Conservation (phyloP, 257 asterid genomes). For the Ophiorrhiza pumila region DNA sequence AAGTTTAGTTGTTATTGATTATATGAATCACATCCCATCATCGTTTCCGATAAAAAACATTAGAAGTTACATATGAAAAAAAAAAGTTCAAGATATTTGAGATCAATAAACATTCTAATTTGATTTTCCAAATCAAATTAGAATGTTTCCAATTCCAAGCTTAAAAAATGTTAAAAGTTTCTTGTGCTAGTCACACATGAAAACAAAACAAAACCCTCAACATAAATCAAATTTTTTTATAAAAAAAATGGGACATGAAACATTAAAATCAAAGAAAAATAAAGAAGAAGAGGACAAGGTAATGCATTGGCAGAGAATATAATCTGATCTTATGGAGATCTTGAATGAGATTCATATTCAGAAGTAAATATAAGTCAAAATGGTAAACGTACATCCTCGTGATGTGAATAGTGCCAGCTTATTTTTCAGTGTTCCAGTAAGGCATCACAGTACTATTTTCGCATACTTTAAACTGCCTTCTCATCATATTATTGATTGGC, state of each 20-base stretch:
- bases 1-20: too few species aligned
- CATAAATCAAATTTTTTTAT: not conserved
- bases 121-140: too few species aligned
- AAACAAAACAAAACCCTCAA: not conserved
- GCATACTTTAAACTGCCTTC: not conserved
- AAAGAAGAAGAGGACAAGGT: slow-evolving; percentile 14
- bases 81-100: too few species aligned
- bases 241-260: not conserved
- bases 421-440: not conserved
- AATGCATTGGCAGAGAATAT: slow-evolving; percentile 16
- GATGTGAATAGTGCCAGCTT: not conserved
- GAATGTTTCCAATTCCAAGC: too few species aligned
- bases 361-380: not conserved
- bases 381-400: not conserved
- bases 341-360: slow-evolving; percentile 17
- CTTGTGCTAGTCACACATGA: too few species aligned
- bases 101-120: too few species aligned
- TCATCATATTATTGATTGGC: too few species aligned
- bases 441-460: not conserved
- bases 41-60: too few species aligned
- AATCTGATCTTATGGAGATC: slow-evolving; percentile 20
- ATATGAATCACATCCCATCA: too few species aligned
- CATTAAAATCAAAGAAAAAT: not conserved
- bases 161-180: too few species aligned
- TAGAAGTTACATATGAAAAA: too few species aligned